Evolutionary conservation across 495 filamentous ascomycete species (phyloP).

Genomic region (Xylaria flabelliformis): DNA sequence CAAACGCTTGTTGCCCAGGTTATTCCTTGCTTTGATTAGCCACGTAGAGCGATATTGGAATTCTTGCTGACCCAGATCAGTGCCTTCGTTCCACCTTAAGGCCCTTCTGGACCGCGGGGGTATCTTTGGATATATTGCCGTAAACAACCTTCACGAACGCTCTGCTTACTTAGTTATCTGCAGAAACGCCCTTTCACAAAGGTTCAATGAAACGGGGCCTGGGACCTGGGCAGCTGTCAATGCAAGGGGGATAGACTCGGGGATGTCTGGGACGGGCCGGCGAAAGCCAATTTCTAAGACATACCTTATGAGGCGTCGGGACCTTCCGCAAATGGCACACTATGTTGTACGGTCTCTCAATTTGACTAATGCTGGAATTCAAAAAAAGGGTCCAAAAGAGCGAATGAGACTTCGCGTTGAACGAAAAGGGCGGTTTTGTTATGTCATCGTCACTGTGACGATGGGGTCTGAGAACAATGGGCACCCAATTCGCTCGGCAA

Average conservation of each 20-base stretch:
- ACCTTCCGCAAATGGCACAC: constrained; percentile 41
- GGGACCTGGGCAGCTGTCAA: constrained; percentile 28
- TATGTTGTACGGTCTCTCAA: constrained; percentile 5
- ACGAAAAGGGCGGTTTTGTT: constrained; percentile 3
- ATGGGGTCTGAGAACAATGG: constrained; percentile 9
- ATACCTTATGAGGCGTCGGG: constrained; percentile 32
- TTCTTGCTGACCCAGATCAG: background rate
- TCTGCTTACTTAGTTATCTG: constrained; percentile 16
- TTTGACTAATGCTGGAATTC: constrained; percentile 29
- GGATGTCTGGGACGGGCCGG: constrained; percentile 24
- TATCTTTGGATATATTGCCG: background rate
- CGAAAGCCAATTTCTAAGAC: constrained; percentile 31
- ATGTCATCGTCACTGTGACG: constrained; percentile 1
- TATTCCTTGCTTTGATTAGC: constrained; percentile 20
- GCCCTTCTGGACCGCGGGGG: background rate
- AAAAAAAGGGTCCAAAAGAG: background rate
- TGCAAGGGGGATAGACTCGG: constrained; percentile 29
- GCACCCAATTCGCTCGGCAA: constrained; percentile 3
- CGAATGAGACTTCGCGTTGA: constrained; percentile 20
- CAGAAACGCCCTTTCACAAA: background rate
- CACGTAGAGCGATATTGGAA: constrained; percentile 19
- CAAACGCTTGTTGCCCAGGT: constrained; percentile 16
- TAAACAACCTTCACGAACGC: background rate
- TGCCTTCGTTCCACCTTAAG: constrained; percentile 10
- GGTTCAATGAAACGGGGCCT: background rate